These are phyloP conservation scores for Talaromyces sp. DNA, from an alignment of 2,329 filamentous ascomycete species.

Conservation along the genomic window DNA sequence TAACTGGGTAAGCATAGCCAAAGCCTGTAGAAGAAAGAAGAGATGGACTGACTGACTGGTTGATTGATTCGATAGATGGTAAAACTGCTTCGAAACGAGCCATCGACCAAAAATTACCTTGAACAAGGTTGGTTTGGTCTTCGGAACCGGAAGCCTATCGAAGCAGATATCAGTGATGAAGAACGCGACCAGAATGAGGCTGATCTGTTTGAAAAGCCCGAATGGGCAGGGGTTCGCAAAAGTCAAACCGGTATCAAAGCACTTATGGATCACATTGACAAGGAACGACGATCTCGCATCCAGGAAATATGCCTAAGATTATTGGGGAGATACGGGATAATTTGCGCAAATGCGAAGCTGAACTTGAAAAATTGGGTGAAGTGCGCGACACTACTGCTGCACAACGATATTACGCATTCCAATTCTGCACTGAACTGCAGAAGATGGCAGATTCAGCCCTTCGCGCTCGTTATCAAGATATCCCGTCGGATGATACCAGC, in stretches of 20 bases:
- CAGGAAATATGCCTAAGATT: constrained; percentile 16
- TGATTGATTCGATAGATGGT: constrained; percentile 14
- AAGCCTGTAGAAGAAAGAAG: not conserved
- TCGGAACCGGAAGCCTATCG: constrained; percentile 16
- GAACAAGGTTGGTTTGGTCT: constrained; percentile 19
- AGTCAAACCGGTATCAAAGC: constrained; percentile 15
- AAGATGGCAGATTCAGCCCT: constrained; percentile 16
- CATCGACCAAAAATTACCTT: constrained; percentile 13
- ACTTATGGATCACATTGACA: constrained; percentile 18
- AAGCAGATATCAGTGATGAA: constrained; percentile 8
- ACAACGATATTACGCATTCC: constrained; percentile 13
- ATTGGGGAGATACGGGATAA: constrained; percentile 16
- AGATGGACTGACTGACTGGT: not conserved
- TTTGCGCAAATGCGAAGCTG: not conserved
- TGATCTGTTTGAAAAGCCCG: not conserved
- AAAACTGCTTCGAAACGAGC: constrained; percentile 17
- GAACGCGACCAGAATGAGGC: constrained; percentile 14
- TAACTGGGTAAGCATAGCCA: constrained; percentile 8
- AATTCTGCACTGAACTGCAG: constrained; percentile 17
- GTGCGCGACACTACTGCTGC: not conserved
- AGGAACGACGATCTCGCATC: constrained; percentile 15
- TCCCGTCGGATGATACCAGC: constrained; percentile 8
- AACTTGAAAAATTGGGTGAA: constrained; percentile 7
- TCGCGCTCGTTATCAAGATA: constrained; percentile 16
- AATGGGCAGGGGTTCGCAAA: constrained; percentile 11